Evolutionary conservation across 2,329 filamentous ascomycete species (phyloP).

Genomic region (Simplicillium aogashimaense): DNA sequence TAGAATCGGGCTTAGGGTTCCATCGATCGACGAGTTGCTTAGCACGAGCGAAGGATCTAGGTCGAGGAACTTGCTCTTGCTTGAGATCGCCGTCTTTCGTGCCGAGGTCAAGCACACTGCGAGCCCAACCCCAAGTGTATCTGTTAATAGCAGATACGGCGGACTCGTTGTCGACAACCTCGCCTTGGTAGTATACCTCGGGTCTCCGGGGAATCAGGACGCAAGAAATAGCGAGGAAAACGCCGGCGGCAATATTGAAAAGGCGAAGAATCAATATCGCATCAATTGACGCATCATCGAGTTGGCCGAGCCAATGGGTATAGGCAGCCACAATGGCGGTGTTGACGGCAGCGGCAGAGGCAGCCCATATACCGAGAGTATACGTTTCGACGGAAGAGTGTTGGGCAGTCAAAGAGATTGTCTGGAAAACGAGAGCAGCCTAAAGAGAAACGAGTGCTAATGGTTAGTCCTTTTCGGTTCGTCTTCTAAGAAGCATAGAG

Average conservation of each 20-base stretch:
- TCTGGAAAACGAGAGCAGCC: constrained; percentile 42
- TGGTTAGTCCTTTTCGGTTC: constrained; percentile 3
- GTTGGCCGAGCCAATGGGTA: constrained; percentile 23
- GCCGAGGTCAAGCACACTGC: constrained; percentile 42
- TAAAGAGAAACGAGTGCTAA: constrained; percentile 17
- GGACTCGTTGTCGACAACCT: constrained; percentile 52
- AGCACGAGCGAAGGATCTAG: constrained; percentile 44
- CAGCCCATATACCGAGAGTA: constrained; percentile 40
- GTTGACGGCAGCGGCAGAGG: constrained; percentile 35
- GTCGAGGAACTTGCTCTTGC: constrained; percentile 50
- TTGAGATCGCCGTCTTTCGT: constrained; percentile 49
- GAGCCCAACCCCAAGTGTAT: constrained; percentile 58
- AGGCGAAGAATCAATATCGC: constrained; percentile 34
- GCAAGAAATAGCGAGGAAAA: constrained; percentile 37
- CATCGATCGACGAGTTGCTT: constrained; percentile 40
- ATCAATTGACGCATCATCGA: constrained; percentile 21
- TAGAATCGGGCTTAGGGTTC: constrained; percentile 34
- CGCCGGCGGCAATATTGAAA: constrained; percentile 31
- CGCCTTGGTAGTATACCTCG: constrained; percentile 49
- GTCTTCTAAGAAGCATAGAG: constrained; percentile 5
- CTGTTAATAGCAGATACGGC: constrained; percentile 51
- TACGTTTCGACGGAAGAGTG: constrained; percentile 43
- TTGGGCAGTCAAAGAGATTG: constrained; percentile 35
- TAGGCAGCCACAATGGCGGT: constrained; percentile 33
- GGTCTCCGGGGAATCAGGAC: constrained; percentile 57